phyloP scores from a whole-genome alignment of 108 stramenopile genomes.

The Conticribra guillardii region DNA sequence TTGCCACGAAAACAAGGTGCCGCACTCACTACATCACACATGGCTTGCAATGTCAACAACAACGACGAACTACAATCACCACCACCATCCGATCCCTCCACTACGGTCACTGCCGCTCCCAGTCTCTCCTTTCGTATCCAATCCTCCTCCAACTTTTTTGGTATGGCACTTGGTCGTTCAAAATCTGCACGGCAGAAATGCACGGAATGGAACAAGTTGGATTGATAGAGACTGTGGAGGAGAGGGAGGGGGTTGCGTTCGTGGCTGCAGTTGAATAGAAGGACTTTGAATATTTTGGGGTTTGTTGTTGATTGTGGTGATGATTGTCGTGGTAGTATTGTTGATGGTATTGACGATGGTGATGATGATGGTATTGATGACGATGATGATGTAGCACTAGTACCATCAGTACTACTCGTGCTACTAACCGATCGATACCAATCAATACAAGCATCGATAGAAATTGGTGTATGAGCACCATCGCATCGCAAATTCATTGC shows the following conservation, averaged over 20 bases:
- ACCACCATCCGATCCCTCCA: neutral
- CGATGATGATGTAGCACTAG: no score
- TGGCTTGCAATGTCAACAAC: conserved; percentile 13
- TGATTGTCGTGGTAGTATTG: conserved; percentile 6
- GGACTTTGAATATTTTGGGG: conserved; percentile 22
- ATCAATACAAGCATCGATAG: conserved; percentile 63
- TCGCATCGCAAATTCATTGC: conserved; percentile 57
- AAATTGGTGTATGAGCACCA: conserved; percentile 82
- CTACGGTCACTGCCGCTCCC: no score
- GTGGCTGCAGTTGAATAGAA: conserved; percentile 86
- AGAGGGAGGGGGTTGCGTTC: conserved; percentile 82
- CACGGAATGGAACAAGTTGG: conserved; percentile 55
- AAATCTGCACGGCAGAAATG: conserved; percentile 70
- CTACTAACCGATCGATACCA: conserved; percentile 61
- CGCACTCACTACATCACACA: conserved; percentile 12
- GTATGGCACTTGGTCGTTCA: conserved; percentile 72
- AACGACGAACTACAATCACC: neutral
- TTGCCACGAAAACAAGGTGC: neutral
- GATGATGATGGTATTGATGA: neutral
- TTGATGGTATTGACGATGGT: conserved; percentile 1
- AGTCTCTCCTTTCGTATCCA: no score
- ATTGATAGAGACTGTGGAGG: conserved; percentile 34
- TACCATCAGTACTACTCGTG: no score
- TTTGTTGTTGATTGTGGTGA: neutral
- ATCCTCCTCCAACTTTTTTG: conserved; percentile 50